Evolutionary conservation across 257 asterid species (phyloP), one percentile per base, ranked within the genome.

Genomic region (Jacaranda mimosifolia): DNA sequence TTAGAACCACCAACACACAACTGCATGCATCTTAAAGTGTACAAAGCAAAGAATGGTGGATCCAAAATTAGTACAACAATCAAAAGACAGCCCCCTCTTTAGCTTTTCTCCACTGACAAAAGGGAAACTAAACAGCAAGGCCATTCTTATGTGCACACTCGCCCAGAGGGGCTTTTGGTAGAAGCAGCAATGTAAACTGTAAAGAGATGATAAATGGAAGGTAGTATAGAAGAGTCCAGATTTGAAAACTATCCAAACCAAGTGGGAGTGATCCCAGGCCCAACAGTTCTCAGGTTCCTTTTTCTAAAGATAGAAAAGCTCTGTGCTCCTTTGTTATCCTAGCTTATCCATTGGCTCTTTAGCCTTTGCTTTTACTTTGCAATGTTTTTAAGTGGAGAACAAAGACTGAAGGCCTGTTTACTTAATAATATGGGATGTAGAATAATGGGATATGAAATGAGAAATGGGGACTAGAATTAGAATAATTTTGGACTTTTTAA

Each of bases 41-140:
- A 43, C 48, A 60, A 49, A 73, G 45, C 19, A 60, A 48, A 60
- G 69, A 73, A 73, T 59, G 51, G 26, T 72, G 45, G 60, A 59
- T 42, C 46, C 36, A 59, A 73, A 73, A 59, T 58, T 26, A 72
- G 19, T 59, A 36, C 35, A 4, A 46, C 9, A 72, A 42, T 51
- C 52, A 48, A 83, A 79, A 83, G 67, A 38, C 19, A 42, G 5
- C 12, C 6, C 6, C 62, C 13, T 53, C 83, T 74, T 77, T 68
- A 77, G 36, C 70, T 78, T 81, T 68, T 65, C 13, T 63, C 74
- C 14, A 53, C 32, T 78, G 76, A 79, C 82, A 79, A 79, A 84
- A 78, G 79, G 15, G 57, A 49, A 66, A 43, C 35, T 35, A 68
- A 77, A 56, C 77, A 68, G 58, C 73, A 76, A 38, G 36, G 59